Percentiles rank a stretch among this genome's conserved stretches.
Conservation (phyloP, 352 stramenopile genomes). For the Phytopythium kandeliae region DNA sequence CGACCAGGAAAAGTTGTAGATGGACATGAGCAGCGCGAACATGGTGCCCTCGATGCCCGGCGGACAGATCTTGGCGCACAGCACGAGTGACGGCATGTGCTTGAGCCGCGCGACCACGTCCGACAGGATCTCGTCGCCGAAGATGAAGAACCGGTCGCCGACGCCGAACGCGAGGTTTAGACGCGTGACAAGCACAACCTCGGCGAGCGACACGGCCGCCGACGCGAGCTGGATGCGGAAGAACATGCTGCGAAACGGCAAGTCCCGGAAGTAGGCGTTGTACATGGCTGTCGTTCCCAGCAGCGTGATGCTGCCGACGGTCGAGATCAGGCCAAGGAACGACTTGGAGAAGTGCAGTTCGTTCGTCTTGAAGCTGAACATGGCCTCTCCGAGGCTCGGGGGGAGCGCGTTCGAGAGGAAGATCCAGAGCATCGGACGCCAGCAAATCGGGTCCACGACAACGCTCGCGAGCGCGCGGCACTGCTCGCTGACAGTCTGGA, state of each 20-base stretch:
- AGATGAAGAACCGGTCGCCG: slow-evolving; percentile 73
- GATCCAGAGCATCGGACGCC: slow-evolving; percentile 76
- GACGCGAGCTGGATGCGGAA: slow-evolving; percentile 69
- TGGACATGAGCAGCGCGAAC: slow-evolving; percentile 90
- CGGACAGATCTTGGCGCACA: slow-evolving; percentile 95
- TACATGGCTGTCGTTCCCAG: slow-evolving; percentile 68
- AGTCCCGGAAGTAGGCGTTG: slow-evolving; percentile 75
- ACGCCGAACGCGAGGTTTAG: slow-evolving; percentile 58
- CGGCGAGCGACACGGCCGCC: slow-evolving; percentile 52
- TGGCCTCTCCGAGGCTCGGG: slow-evolving; percentile 66
- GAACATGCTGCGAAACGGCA: slow-evolving; percentile 76
- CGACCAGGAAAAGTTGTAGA: slow-evolving; percentile 84
- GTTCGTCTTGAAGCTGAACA: slow-evolving; percentile 82
- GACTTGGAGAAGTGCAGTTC: slow-evolving; percentile 71
- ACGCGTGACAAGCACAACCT: slow-evolving; percentile 68
- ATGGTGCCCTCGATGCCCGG: slow-evolving; percentile 95
- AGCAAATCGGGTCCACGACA: slow-evolving; percentile 68
- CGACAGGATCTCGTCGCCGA: slow-evolving; percentile 76
- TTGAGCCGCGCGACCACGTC: slow-evolving; percentile 77
- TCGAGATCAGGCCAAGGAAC: slow-evolving; percentile 79
- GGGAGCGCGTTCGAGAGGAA: slow-evolving; percentile 74
- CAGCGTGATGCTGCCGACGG: slow-evolving; percentile 60
- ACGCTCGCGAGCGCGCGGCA: slow-evolving; percentile 45
- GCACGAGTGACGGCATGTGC: slow-evolving; percentile 92
- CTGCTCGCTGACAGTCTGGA: slow-evolving; percentile 45